Evolutionary conservation across 2,329 filamentous ascomycete species (phyloP).

Genomic region (Phialemonium atrogriseum): DNA sequence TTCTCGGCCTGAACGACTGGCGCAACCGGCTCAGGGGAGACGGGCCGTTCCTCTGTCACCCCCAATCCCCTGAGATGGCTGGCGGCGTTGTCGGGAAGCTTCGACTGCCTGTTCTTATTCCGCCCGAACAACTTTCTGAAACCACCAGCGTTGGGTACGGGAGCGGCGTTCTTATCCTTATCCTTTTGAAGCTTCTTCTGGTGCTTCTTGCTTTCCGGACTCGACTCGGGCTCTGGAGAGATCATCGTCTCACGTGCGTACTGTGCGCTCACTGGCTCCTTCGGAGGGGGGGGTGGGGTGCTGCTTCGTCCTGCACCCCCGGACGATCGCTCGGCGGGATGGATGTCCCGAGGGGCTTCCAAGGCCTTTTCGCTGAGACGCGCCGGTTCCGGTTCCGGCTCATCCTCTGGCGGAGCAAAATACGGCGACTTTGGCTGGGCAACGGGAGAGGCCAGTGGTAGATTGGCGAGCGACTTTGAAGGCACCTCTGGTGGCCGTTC

Average conservation of each 20-base stretch:
- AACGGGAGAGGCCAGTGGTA: constrained; percentile 15
- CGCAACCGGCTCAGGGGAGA: constrained; percentile 4
- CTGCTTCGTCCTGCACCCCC: constrained; percentile 22
- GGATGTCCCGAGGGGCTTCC: constrained; percentile 23
- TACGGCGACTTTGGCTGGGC: constrained; percentile 21
- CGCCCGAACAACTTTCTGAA: constrained; percentile 60
- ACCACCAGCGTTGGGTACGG: constrained; percentile 34
- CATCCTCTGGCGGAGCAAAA: constrained; percentile 9
- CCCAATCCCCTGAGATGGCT: constrained; percentile 44
- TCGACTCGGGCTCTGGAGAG: constrained; percentile 30
- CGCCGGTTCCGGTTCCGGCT: constrained; percentile 15
- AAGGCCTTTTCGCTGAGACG: constrained; percentile 27
- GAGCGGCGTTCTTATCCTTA: constrained; percentile 22
- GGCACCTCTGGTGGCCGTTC: constrained; percentile 31
- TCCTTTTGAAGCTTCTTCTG: constrained; percentile 49
- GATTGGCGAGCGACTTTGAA: constrained; percentile 26
- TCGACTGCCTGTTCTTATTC: constrained; percentile 53
- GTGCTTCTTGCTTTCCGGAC: constrained; percentile 38
- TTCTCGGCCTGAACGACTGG: too few relatives aligned
- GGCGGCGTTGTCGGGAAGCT: constrained; percentile 44
- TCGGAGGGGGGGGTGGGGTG: constrained; percentile 31
- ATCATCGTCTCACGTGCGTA: constrained; percentile 26
- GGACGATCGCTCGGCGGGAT: constrained; percentile 24
- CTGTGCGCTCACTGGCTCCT: constrained; percentile 25
- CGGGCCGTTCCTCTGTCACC: constrained; percentile 19